Evolutionary conservation across 768 basidiomycete species (phyloP).

Genomic region (Leccinellum luteum): DNA sequence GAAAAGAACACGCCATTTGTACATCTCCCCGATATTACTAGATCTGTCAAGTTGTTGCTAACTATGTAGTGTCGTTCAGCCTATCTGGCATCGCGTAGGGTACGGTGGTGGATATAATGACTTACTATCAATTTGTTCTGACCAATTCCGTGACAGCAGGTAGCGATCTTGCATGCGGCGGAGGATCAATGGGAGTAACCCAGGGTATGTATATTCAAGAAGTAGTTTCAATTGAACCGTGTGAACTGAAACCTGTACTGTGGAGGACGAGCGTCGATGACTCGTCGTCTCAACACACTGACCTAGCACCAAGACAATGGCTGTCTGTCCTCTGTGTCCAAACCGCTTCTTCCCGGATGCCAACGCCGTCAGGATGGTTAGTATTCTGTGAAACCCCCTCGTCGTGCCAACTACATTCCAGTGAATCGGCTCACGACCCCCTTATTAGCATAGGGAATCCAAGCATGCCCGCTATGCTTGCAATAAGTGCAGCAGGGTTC

Average conservation of each 20-base stretch:
- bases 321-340: conserved; percentile 17
- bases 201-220: no score
- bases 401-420: neutral
- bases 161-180: no score
- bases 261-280: neutral
- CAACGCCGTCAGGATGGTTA: conserved; percentile 12
- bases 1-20: no score
- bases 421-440: neutral
- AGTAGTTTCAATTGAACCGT: conserved; percentile 9
- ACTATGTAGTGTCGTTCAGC: no score
- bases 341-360: conserved; percentile 16
- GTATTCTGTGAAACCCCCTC: neutral
- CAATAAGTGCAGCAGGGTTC: conserved; percentile 1
- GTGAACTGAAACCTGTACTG: neutral
- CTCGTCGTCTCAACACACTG: neutral
- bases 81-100: no score
- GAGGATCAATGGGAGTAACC: no score
- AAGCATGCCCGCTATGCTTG: conserved; percentile 12
- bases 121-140: no score
- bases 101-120: no score
- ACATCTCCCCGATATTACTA: neutral
- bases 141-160: no score
- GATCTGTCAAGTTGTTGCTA: no score
- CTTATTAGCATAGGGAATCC: conserved; percentile 11
- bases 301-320: conserved; percentile 11